Evolutionary conservation across 23 red algal species (phyloP), one percentile per base, ranked within the genome.

Genomic region (Gracilaria caudata): DNA sequence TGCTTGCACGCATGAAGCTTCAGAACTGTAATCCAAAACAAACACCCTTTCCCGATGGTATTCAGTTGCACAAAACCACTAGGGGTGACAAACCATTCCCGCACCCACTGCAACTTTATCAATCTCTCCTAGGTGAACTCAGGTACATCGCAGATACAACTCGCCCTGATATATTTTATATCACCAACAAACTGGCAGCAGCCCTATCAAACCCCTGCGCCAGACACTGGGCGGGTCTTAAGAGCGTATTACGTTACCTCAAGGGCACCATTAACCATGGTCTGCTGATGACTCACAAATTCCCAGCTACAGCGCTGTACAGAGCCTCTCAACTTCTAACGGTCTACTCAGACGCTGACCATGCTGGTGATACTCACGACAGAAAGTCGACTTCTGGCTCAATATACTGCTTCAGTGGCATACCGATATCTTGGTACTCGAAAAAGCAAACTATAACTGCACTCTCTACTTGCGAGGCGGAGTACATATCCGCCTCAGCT

Each of bases 381-480:
- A 4, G 74, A 17, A 2, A 53, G n/a, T 79, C 39, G 19, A 35
- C 10, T 9, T 23, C 74, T 3, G 34, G 4, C 3, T 13, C 5
- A 4, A 4, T 55, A 16, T 16, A 23, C 40, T 19, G 5, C 2
- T 79, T 79, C 2, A 47, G 14, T 21, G 13, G 24, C 74, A 49
- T 16, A 3, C 74, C 25, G 3, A 21, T 79, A 4, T 34, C 14
- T 10, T 79, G 74, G 45, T 26, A 13, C 3, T 3, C 9, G 2
- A 4, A 2, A 4, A 51, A 53, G 24, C 40, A 79, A 30, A 12
- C 19, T 32, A 53, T 4, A 19, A 21, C 13, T 5, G 39, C 4
- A 9, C 74, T 79, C 2, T 79, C 74, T 16, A 79, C 20, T 3
- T 79, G 43, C 24, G 40, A 79, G 34, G 16, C 74, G 2, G 74